These are phyloP conservation scores for Gillenia trifoliata DNA, from an alignment of 306 rosid species.

Conservation along the genomic window DNA sequence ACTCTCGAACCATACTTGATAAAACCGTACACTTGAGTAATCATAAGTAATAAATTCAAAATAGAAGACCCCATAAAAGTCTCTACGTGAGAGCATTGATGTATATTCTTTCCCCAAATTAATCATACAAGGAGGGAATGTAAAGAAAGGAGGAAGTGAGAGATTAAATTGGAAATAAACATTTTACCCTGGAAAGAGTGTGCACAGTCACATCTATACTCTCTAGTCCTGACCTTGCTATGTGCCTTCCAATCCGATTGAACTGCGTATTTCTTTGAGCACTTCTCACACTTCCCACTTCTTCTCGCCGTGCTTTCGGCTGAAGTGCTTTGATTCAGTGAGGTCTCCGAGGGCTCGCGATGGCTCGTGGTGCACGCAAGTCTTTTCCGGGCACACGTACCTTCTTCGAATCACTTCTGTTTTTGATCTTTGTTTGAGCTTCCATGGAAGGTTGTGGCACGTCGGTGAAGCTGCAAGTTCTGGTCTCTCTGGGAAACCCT, in stretches of 20 bases:
- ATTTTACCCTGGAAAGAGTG: slow-evolving; percentile 74
- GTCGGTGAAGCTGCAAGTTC: slow-evolving; percentile 81
- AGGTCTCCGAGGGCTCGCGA: slow-evolving; percentile 84
- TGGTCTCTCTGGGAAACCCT: slow-evolving; percentile 95
- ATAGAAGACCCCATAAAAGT: background rate
- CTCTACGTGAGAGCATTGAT: slow-evolving; percentile 17
- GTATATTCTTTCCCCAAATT: slow-evolving; percentile 15
- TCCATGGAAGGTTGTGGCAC: slow-evolving; percentile 96
- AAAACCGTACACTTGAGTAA: background rate
- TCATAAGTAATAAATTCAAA: slow-evolving; percentile 23
- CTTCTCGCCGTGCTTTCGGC: slow-evolving; percentile 96
- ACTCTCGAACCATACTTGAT: background rate
- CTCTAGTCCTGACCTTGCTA: slow-evolving; percentile 79
- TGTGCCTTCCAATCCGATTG: slow-evolving; percentile 98
- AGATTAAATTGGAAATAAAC: background rate
- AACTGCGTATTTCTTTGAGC: slow-evolving; percentile 88
- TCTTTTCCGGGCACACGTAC: slow-evolving; percentile 90
- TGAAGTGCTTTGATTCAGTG: slow-evolving; percentile 82
- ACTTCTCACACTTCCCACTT: slow-evolving; percentile 88
- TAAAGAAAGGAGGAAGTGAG: background rate
- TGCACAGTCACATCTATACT: slow-evolving; percentile 89
- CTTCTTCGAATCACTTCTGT: slow-evolving; percentile 60
- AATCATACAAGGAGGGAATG: background rate
- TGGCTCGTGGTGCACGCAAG: slow-evolving; percentile 78
- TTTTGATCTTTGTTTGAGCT: slow-evolving; percentile 64